Evolutionary conservation across 129 eudicot species (phyloP).

Genomic region (Smallanthus sonchifolius): DNA sequence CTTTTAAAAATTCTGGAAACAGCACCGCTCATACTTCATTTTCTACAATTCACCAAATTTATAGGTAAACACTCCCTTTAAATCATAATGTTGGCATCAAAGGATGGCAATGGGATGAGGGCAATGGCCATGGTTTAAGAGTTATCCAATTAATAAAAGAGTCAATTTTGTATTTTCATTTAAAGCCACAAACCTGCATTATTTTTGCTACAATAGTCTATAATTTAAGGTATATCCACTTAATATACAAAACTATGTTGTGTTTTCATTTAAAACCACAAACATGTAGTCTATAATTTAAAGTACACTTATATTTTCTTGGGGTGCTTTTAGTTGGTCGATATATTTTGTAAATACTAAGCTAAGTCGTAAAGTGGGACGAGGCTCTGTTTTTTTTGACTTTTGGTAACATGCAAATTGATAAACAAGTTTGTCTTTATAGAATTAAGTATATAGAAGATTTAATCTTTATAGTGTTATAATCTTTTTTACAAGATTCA

Average conservation of each 20-base stretch:
- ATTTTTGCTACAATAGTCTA: not conserved
- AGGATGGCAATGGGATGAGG: constrained; percentile 2
- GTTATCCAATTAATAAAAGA: not conserved
- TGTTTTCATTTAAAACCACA: not conserved
- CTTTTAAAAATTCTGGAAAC: not conserved
- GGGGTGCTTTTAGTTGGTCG: not conserved
- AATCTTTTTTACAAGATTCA: not conserved
- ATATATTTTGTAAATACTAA: not conserved
- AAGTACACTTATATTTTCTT: not conserved
- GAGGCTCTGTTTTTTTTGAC: not conserved
- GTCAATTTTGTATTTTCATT: not conserved
- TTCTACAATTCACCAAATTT: constrained; percentile 1
- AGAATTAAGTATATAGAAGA: not conserved
- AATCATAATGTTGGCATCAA: not conserved
- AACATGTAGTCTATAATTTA: not conserved
- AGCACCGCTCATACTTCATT: not conserved
- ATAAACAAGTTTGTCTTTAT: constrained; percentile 2
- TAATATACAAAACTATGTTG: not conserved
- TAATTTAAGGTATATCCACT: not conserved
- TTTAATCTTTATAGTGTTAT: not conserved
- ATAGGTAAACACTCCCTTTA: not conserved
- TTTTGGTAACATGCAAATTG: not conserved
- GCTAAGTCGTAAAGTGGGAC: not conserved
- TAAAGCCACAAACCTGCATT: not conserved
- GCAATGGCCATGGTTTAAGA: not conserved